Conservation (phyloP, 768 basidiomycete genomes). For the Pleurotus pulmonarius region DNA sequence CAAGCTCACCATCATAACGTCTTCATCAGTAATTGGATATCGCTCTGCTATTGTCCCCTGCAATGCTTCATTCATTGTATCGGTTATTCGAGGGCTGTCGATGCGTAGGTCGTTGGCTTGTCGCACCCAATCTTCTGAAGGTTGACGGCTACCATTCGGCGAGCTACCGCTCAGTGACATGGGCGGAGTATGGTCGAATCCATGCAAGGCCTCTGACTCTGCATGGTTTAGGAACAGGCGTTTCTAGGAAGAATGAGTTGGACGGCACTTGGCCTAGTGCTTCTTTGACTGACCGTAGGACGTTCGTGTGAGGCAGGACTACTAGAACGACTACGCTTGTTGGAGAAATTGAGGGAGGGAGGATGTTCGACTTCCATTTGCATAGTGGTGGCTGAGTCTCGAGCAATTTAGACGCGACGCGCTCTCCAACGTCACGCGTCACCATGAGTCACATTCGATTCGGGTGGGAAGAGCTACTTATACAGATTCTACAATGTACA, state of each 20-base stretch:
- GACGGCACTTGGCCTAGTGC: background rate
- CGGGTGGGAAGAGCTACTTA: background rate
- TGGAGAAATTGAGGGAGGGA: background rate
- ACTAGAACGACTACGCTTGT: background rate
- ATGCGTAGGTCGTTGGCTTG: slow-evolving; percentile 69
- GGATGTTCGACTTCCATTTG: slow-evolving; percentile 2
- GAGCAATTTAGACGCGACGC: background rate
- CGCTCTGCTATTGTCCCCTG: background rate
- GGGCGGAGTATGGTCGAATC: background rate
- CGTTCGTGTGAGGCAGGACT: background rate
- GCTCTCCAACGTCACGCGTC: background rate
- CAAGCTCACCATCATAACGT: slow-evolving; percentile 1
- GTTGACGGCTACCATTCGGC: slow-evolving; percentile 34
- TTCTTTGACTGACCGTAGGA: background rate
- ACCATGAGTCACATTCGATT: background rate
- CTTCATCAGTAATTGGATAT: slow-evolving; percentile 1
- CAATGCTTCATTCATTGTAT: slow-evolving; percentile 6
- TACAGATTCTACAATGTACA: background rate
- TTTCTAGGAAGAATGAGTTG: slow-evolving; percentile 41
- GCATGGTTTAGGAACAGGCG: slow-evolving; percentile 42
- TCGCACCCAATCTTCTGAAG: slow-evolving; percentile 73
- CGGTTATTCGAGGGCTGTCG: slow-evolving; percentile 39
- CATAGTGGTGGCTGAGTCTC: background rate
- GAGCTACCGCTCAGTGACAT: slow-evolving; percentile 11
- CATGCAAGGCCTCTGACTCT: slow-evolving; percentile 11